Base-by-base conservation (phyloP, 257 asterid genomes). In the Marsdenia floribunda region DNA sequence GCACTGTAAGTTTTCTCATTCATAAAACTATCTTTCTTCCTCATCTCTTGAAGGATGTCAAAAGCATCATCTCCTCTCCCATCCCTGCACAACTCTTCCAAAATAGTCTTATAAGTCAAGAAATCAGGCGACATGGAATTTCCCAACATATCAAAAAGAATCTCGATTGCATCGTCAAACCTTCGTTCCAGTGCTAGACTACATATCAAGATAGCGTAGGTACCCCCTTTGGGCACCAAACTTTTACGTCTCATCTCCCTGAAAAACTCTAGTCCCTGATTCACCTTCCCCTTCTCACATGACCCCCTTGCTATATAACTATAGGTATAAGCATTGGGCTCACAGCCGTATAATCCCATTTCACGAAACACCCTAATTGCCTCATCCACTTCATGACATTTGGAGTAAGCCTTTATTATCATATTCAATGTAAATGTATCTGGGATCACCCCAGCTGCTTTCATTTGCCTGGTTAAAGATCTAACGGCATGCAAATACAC, bases 261-360 rank as follows among this genome's bases (percentile, higher is more conserved):
- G 29, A 77, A 92, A 49, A 85, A 85, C 19, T 65, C 89, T 73
- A 89, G 75, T 37, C 96, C 98, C 74, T 85, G 88, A 75, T 82
- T 76, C 81, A 86, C 91, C 74, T 92, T 79, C 66, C 92, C 96
- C 83, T 94, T 94, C 88, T 92, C 98, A 26, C 97, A 92, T 77
- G 88, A 73, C 64, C 96, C 99, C 70, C 79, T 87, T 1, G 77
- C 79, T 67, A 92, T 70, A 83, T 94, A 94, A 75, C 96, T 87
- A 69, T 88, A 94, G 0, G 97, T 90, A 73, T 85, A 90, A 0
- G 82, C 78, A 79, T 92, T 87, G 0, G 98, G 96, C 87, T 90
- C 97, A 61, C 98, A 92, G 0, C 89, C 89, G 80, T 94, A 94
- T 86, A 92, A 82, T 16, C 99, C 96, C 99, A 94, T 94, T 75